phyloP scores from a whole-genome alignment of 148 eudicot species.

The Rhododendron henanense region DNA sequence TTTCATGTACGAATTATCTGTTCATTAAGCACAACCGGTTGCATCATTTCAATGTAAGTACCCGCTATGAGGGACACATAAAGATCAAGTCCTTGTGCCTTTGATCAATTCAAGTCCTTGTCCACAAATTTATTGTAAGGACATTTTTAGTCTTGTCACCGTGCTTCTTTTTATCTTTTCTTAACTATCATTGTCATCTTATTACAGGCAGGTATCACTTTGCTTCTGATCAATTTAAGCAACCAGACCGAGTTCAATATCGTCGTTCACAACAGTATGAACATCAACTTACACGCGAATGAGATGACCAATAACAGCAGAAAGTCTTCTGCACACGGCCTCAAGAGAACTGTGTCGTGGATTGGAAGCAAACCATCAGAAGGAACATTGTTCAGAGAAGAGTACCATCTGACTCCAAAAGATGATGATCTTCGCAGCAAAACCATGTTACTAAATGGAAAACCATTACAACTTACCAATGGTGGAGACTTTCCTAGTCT shows the following conservation, averaged over 20 bases:
- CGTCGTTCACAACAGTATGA: slow-evolving; percentile 24
- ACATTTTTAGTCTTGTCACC: background rate
- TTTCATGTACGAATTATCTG: background rate
- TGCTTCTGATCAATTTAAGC: slow-evolving; percentile 79
- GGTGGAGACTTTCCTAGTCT: slow-evolving; percentile 49
- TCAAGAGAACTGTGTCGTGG: slow-evolving; percentile 56
- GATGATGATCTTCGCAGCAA: slow-evolving; percentile 46
- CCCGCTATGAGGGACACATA: background rate
- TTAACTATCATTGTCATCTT: slow-evolving; percentile 8
- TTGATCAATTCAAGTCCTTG: too few relatives aligned
- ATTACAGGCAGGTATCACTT: slow-evolving; percentile 63
- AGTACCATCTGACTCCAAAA: slow-evolving; percentile 64
- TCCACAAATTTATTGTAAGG: background rate
- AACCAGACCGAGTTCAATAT: slow-evolving; percentile 46
- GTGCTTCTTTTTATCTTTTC: background rate
- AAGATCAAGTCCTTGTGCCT: background rate
- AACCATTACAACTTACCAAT: slow-evolving; percentile 34
- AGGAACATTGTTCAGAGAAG: slow-evolving; percentile 45
- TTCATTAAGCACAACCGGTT: background rate
- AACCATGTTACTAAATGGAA: slow-evolving; percentile 55
- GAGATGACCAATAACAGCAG: slow-evolving; percentile 8
- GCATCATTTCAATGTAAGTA: background rate
- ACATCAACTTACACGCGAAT: slow-evolving; percentile 12
- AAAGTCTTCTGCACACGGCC: slow-evolving; percentile 29
- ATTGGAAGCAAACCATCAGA: slow-evolving; percentile 62